These are phyloP conservation scores for Talaromyces atroroseus DNA, from an alignment of 2,329 filamentous ascomycete species.

Conservation along the genomic window DNA sequence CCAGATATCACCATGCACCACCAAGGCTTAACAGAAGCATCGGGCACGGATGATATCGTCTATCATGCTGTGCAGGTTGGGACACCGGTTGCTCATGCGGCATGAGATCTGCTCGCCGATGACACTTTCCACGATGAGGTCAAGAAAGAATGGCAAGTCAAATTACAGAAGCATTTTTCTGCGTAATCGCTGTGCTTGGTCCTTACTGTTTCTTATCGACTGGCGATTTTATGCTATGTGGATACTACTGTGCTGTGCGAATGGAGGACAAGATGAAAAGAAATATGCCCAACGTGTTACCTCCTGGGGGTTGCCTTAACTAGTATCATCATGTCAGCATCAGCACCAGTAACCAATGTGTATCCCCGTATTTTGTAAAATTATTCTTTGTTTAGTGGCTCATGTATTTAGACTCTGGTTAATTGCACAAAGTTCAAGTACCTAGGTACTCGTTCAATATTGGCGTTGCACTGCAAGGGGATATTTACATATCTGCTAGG, in stretches of 20 bases:
- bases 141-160: not conserved
- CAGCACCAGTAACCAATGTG: not conserved
- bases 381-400: not conserved
- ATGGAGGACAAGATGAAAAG: too few species aligned
- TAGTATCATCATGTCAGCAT: too few species aligned
- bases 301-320: too few species aligned
- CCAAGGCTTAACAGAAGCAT: not conserved
- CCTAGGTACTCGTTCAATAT: not conserved
- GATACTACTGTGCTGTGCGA: not conserved
- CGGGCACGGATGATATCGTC: not conserved
- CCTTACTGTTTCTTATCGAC: not conserved
- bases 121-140: not conserved
- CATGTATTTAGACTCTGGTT: not conserved
- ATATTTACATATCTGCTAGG: not conserved
- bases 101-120: not conserved
- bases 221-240: not conserved
- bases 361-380: not conserved
- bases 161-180: not conserved
- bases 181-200: not conserved
- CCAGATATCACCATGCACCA: not conserved
- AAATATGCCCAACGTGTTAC: too few species aligned
- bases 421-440: not conserved
- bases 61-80: not conserved
- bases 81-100: not conserved
- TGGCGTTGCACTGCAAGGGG: not conserved